These are phyloP conservation scores for Alternaria solani DNA, from an alignment of 2,329 filamentous ascomycete genomes.

Conservation along the genomic window DNA sequence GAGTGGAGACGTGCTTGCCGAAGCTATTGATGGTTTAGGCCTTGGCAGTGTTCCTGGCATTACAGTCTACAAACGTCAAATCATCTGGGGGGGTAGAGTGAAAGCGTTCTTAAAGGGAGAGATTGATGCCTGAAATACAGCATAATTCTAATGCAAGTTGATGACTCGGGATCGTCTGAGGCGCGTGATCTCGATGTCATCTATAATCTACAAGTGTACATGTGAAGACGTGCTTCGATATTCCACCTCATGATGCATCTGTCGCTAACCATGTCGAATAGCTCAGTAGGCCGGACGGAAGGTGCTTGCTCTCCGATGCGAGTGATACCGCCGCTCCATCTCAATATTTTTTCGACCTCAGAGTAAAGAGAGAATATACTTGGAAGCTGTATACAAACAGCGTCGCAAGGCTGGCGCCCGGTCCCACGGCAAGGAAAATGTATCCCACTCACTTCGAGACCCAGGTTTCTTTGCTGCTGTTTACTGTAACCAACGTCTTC, in stretches of 20 bases:
- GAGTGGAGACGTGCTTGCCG: conserved; percentile 60
- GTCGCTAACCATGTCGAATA: neutral
- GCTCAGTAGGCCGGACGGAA: neutral
- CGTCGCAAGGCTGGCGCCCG: neutral
- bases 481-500: neutral
- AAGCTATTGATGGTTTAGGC: conserved; percentile 67
- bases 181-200: neutral
- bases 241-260: neutral
- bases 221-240: neutral
- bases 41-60: conserved; percentile 66
- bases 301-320: neutral
- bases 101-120: conserved; percentile 57
- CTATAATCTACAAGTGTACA: neutral
- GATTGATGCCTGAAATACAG: conserved; percentile 20
- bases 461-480: neutral
- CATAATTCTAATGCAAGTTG: neutral
- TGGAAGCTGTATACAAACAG: neutral
- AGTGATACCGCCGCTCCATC: neutral
- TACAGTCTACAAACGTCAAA: conserved; percentile 65
- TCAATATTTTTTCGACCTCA: neutral
- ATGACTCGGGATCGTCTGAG: neutral
- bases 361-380: neutral
- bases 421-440: neutral
- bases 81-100: conserved; percentile 65
- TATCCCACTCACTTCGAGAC: neutral